Conservation (phyloP, 1,139 yeast genomes). For the Geotrichum bryndzae region DNA sequence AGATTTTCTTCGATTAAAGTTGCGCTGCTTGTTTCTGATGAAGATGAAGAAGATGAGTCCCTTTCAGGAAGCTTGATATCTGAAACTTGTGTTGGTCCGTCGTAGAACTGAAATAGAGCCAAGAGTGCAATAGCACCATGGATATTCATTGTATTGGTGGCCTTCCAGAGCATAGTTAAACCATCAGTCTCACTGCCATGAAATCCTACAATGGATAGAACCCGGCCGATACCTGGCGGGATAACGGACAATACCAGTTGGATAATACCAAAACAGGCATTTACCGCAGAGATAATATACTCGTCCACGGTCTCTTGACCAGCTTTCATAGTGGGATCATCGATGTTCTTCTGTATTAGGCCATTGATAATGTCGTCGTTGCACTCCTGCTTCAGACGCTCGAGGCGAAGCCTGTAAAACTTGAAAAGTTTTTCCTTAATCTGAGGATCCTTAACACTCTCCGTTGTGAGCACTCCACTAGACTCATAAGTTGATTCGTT, state of each 20-base stretch:
- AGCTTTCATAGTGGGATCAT: conserved; percentile 9
- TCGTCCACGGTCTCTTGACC: conserved; percentile 53
- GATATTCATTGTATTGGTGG: conserved; percentile 68
- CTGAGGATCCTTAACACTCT: conserved; percentile 17
- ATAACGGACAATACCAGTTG: conserved; percentile 85
- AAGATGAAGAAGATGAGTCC: neutral
- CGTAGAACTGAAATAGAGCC: conserved; percentile 78
- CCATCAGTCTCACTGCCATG: conserved; percentile 85
- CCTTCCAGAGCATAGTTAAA: conserved; percentile 77
- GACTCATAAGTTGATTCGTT: conserved; percentile 4
- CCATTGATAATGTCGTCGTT: conserved; percentile 8
- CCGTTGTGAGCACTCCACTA: conserved; percentile 15
- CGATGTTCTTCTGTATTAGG: neutral
- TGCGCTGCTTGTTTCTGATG: conserved; percentile 15
- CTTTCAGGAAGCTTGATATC: conserved; percentile 51
- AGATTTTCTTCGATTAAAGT: conserved; percentile 12
- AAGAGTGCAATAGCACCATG: conserved; percentile 88
- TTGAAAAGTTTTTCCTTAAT: conserved; percentile 12
- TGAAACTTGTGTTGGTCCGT: conserved; percentile 90
- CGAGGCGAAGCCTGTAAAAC: conserved; percentile 14
- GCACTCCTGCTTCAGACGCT: conserved; percentile 13
- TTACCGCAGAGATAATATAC: conserved; percentile 87
- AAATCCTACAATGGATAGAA: conserved; percentile 85
- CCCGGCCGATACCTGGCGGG: conserved; percentile 88
- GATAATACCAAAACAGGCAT: conserved; percentile 82